These are phyloP conservation scores for Trichosporon inkin DNA, from an alignment of 1,284 basidiomycete species.

Conservation along the genomic window DNA sequence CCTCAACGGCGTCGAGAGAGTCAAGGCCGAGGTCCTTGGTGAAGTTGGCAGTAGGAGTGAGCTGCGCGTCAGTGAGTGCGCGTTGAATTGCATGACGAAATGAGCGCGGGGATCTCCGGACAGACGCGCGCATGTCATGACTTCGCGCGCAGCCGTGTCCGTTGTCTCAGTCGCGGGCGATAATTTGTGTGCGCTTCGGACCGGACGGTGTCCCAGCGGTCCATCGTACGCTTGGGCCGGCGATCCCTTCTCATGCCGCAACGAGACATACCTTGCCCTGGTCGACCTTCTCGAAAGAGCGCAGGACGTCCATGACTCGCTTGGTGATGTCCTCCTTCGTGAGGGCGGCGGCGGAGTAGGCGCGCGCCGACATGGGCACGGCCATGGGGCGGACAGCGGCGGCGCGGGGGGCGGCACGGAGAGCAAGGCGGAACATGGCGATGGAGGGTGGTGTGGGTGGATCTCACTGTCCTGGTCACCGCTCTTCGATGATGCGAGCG, in stretches of 20 bases:
- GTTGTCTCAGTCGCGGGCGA: neutral
- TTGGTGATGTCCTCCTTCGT: conserved; percentile 71
- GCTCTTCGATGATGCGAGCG: neutral
- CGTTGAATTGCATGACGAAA: neutral
- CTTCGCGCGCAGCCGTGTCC: neutral
- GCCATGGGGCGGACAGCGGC: conserved; percentile 14
- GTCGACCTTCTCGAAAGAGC: conserved; percentile 94
- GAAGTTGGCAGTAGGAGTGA: conserved; percentile 72
- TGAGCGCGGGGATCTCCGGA: conserved; percentile 6
- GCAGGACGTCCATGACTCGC: conserved; percentile 82
- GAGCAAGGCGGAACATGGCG: conserved; percentile 40
- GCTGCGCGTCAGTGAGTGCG: conserved; percentile 53
- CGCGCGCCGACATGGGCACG: conserved; percentile 28
- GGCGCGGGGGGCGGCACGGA: conserved; percentile 25
- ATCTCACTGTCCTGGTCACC: neutral
- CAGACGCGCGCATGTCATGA: neutral
- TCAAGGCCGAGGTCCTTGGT: conserved; percentile 87
- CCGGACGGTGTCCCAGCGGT: neutral
- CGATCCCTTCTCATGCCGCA: neutral
- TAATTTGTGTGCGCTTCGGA: neutral
- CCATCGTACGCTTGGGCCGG: neutral
- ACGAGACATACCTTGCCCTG: conserved; percentile 63
- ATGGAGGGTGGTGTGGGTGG: conserved; percentile 6
- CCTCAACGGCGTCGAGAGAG: conserved; percentile 95
- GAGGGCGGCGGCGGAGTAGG: conserved; percentile 74